Conservation (phyloP, 1,139 yeast genomes). For the Geotrichum fermentans region DNA sequence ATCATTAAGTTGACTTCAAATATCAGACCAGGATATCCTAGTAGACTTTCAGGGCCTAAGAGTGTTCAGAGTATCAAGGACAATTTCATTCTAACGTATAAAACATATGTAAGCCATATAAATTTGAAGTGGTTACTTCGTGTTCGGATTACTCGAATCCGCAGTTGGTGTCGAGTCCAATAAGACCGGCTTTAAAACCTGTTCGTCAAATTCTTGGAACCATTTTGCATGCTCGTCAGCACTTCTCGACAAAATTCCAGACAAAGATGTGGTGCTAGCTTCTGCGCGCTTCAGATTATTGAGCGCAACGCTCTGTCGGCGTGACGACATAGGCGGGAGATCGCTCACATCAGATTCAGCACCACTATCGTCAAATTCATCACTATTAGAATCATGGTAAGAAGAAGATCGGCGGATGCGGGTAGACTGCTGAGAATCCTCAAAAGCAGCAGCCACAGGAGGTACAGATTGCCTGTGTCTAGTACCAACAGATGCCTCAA, state of each 20-base stretch:
- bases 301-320: conserved; percentile 7
- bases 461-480: background rate
- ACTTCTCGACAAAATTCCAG: conserved; percentile 42
- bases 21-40: no score
- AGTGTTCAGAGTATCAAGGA: no score
- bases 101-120: no score
- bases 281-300: conserved; percentile 16
- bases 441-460: background rate
- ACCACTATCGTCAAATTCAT: conserved; percentile 29
- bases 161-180: conserved; percentile 47
- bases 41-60: no score
- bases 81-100: no score
- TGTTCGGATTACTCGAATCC: conserved; percentile 9
- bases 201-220: conserved; percentile 91
- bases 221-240: conserved; percentile 81
- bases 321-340: conserved; percentile 34
- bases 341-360: conserved; percentile 29
- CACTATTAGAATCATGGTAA: conserved; percentile 26
- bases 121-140: no score
- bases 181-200: conserved; percentile 91
- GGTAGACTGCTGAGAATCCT: conserved; percentile 15
- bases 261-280: conserved; percentile 27
- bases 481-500: conserved; percentile 56
- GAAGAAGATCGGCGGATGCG: conserved; percentile 26
- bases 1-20: no score